These are phyloP conservation scores for Globisporangium irregulare DNA, from an alignment of 352 stramenopile species.

Conservation along the genomic window DNA sequence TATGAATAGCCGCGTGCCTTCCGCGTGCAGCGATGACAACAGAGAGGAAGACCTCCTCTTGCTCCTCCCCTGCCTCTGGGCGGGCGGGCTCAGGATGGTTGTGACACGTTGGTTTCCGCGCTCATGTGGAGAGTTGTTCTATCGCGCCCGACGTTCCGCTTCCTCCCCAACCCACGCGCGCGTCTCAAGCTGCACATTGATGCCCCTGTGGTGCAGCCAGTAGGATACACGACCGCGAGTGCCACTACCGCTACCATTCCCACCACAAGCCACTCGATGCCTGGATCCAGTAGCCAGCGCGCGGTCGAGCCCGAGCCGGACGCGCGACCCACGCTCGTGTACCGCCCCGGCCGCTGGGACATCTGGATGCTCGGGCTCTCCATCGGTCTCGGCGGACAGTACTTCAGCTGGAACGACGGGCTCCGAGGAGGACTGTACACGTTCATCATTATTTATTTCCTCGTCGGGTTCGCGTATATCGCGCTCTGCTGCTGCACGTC, in stretches of 20 bases:
- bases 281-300: not conserved
- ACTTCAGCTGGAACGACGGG: conserved; percentile 36
- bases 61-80: not conserved
- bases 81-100: not conserved
- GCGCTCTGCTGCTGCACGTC: conserved; percentile 27
- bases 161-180: conserved; percentile 11
- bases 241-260: not conserved
- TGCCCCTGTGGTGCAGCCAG: not conserved
- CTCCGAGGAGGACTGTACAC: conserved; percentile 23
- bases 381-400: conserved; percentile 35
- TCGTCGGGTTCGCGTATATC: conserved; percentile 30
- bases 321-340: conserved; percentile 92
- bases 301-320: conserved; percentile 96
- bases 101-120: conserved; percentile 2
- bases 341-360: conserved; percentile 88
- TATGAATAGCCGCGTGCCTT: conserved; percentile 7
- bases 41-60: too few relatives aligned
- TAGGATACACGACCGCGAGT: not conserved
- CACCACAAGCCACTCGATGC: not conserved
- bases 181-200: conserved; percentile 16
- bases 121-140: conserved; percentile 11
- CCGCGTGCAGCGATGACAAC: not conserved
- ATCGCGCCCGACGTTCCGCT: not conserved
- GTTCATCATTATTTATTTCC: conserved; percentile 22
- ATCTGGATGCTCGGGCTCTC: conserved; percentile 33